Base-by-base conservation (phyloP, 2,329 filamentous ascomycete genomes). In the Fusarium sp. region DNA sequence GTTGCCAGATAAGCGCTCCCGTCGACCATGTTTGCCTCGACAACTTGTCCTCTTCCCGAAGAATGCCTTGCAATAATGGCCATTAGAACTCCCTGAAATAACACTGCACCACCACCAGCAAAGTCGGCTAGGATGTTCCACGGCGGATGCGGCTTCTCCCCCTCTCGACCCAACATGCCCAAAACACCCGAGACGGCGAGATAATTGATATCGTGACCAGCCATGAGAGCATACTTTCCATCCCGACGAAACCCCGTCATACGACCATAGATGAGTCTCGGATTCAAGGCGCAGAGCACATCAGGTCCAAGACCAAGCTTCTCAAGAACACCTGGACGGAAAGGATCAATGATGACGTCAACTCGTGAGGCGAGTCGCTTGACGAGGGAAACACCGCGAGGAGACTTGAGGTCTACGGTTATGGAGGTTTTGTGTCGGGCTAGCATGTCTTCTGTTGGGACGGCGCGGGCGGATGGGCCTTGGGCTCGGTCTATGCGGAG, bases 1-100 rank as follows among this genome's bases (percentile, higher is more conserved):
- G 89, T 91, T 1, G 90, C 90, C 25, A 98, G 81, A 78, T 95
- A 95, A 34, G 89, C 87, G 20, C 87, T 88, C 8, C 95, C 95
- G 81, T 98, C 95, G 11, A 97, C 95, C 95, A 98, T 98, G 79
- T 97, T 97, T 14, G 92, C 93, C 81, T 97, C 93, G 8, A 98
- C 93, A 11, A 97, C 90, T 80, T 97, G 95, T 0, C 95, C 95
- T 2, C 81, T 82, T 0, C 93, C 93, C 0, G 84, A 89, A 44
- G 79, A 81, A 53, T 84, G 82, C 33, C 93, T 83, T 13, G 88
- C 85, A 9, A 96, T 75, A 64, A 98, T 79, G 0, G 96, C 95
- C 18, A 97, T 83, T 60, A 97, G 79, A 4, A 98, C 88, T 0
- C 94, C 95, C 63, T 93, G 83, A 74, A 96, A 93, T 42, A 96